These are phyloP conservation scores for Pyrrhoderma noxium DNA, from an alignment of 1,284 basidiomycete species.

Conservation along the genomic window DNA sequence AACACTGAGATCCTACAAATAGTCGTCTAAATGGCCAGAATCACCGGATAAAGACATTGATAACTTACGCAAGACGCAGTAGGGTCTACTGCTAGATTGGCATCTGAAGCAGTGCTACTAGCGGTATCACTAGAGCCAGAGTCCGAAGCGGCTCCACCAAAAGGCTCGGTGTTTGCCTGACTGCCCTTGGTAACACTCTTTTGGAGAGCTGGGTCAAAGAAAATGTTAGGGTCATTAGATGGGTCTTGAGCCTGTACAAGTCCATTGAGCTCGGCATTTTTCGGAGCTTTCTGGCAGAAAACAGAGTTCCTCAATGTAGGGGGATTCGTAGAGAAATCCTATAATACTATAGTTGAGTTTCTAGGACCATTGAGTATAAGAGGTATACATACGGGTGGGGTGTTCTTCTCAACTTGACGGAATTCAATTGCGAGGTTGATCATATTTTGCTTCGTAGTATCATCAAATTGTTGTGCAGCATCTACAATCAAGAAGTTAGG, in stretches of 20 bases:
- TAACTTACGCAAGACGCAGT: constrained; percentile 2
- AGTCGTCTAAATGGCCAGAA: neutral
- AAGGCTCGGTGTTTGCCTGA: constrained; percentile 47
- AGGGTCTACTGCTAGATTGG: neutral
- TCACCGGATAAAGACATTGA: constrained; percentile 11
- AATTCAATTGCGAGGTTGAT: constrained; percentile 48
- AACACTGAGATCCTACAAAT: constrained; percentile 22
- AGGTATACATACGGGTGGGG: constrained; percentile 39
- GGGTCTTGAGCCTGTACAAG: constrained; percentile 37
- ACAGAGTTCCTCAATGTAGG: constrained; percentile 36
- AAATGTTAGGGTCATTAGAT: constrained; percentile 36
- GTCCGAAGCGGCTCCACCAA: constrained; percentile 26
- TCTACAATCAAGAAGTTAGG: constrained; percentile 28
- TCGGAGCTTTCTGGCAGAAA: constrained; percentile 36
- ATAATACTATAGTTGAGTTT: neutral
- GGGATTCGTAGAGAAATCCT: constrained; percentile 51
- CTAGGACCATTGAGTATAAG: neutral
- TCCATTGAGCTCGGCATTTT: constrained; percentile 32
- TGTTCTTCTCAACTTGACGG: constrained; percentile 57
- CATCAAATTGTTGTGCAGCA: constrained; percentile 46
- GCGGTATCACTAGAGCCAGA: neutral
- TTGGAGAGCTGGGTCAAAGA: constrained; percentile 47
- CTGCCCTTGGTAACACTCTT: constrained; percentile 41
- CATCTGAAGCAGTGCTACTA: neutral
- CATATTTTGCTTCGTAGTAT: constrained; percentile 43